phyloP scores from a whole-genome alignment of 225 moss, liverwort and hornwort genomes.

The Neckera pumila region DNA sequence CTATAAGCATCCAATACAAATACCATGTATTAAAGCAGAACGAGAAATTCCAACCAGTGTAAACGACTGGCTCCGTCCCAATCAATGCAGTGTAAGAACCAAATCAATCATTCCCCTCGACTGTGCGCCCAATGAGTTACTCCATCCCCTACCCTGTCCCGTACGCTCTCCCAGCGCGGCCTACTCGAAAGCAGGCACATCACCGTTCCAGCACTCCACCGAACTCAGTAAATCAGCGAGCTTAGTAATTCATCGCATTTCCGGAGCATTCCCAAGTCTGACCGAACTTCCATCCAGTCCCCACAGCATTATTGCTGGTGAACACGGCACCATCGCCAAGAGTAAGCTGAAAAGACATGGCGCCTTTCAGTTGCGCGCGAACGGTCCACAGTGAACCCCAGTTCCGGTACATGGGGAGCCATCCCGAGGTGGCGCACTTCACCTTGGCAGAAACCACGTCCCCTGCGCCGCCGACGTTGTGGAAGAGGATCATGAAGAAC shows the following conservation, averaged over 20 bases:
- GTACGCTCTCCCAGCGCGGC: neutral
- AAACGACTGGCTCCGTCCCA: neutral
- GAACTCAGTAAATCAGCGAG: neutral
- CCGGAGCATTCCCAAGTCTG: slow-evolving; percentile 5
- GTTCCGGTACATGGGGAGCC: slow-evolving; percentile 9
- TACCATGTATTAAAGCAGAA: neutral
- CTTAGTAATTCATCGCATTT: neutral
- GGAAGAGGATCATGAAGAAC: slow-evolving; percentile 21
- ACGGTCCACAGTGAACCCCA: slow-evolving; percentile 12
- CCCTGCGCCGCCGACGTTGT: neutral
- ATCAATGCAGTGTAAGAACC: neutral
- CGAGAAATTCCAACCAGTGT: neutral
- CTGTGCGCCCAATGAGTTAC: neutral
- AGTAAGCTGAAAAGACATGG: neutral
- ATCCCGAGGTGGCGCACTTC: neutral
- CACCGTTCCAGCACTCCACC: neutral
- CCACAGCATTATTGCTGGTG: neutral
- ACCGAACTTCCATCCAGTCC: neutral
- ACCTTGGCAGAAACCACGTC: neutral
- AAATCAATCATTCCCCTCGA: neutral
- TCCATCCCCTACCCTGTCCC: neutral
- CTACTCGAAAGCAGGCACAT: neutral
- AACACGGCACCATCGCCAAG: neutral
- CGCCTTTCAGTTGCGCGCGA: neutral
- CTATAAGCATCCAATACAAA: neutral